Evolutionary conservation across 2,329 filamentous ascomycete species (phyloP), one percentile per base, ranked within the genome.

Genomic region (Xylariaceae sp.): DNA sequence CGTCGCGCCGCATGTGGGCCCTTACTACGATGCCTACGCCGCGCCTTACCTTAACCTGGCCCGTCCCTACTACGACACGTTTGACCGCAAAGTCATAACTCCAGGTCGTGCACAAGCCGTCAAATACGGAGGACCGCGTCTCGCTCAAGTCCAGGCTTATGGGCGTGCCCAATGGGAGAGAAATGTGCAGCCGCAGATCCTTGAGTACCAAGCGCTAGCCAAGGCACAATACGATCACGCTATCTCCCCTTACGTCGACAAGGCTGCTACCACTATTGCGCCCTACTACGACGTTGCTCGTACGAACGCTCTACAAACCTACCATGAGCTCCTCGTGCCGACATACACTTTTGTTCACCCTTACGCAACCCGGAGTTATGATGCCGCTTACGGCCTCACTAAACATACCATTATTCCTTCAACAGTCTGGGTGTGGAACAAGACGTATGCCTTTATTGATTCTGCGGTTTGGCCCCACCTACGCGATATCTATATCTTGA

Each of bases 11-110:
- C 86, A 92, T 69, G 66, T 95, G 30, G 79, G 86, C 63, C 92
- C 92, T 2, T 95, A 95, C 72, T 97, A 96, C 71, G 76, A 92
- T 61, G 71, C 81, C 54, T 95, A 96, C 66, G 86, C 89, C 21
- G 87, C 86, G 5, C 89, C 90, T 2, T 94, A 96, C 67, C 83
- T 96, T 57, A 80, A 92, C 36, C 74, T 83, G 47, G 86, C 81
- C 34, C 83, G 81, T 56, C 92, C 92, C 0, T 96, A 97, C 72
- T 87, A 87, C 67, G 66, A 81, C 16, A 74, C 74, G 0, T 70
- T 83, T 45, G 77, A 87, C 60, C 80, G 84, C 61, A 74, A 78
- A 41, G 75, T 95, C 46, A 81, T 94, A 65, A 74, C 79, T 2
- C 94, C 94, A 0, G 79, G 83, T 2, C 80, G 84, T 53, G 76